These are phyloP conservation scores for Aspergillus flavus DNA, from an alignment of 2,329 filamentous ascomycete species.

Conservation along the genomic window DNA sequence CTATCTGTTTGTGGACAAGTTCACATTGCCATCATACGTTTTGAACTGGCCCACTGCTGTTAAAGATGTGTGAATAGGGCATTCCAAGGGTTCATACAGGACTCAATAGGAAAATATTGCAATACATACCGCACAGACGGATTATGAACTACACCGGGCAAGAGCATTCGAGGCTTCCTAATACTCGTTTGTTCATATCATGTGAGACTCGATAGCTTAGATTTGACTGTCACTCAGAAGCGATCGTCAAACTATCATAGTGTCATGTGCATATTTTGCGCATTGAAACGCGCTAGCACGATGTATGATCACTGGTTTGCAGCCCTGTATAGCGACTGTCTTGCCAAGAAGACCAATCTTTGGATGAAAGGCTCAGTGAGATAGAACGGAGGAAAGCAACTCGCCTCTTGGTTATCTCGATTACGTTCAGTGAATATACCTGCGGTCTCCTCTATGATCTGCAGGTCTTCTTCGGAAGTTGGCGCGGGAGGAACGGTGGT, in stretches of 20 bases:
- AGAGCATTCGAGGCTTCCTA: background rate
- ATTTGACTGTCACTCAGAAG: background rate
- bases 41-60: background rate
- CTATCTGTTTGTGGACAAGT: background rate
- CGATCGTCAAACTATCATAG: background rate
- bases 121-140: background rate
- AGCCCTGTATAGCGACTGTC: slow-evolving; percentile 18
- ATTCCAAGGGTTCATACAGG: background rate
- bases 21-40: background rate
- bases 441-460: slow-evolving; percentile 20
- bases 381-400: slow-evolving; percentile 25
- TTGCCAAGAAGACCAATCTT: slow-evolving; percentile 24
- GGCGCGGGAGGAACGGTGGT: slow-evolving; percentile 18
- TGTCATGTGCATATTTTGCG: background rate
- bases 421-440: slow-evolving; percentile 17
- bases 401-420: slow-evolving; percentile 11
- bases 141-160: background rate
- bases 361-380: slow-evolving; percentile 21
- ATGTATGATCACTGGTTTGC: background rate
- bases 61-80: background rate
- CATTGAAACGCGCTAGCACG: background rate
- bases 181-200: background rate
- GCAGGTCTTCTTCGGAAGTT: slow-evolving; percentile 20
- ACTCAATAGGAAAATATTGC: background rate
- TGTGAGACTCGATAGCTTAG: background rate